Evolutionary conservation across 352 stramenopile species (phyloP).

Genomic region (Pythium catenulatum): DNA sequence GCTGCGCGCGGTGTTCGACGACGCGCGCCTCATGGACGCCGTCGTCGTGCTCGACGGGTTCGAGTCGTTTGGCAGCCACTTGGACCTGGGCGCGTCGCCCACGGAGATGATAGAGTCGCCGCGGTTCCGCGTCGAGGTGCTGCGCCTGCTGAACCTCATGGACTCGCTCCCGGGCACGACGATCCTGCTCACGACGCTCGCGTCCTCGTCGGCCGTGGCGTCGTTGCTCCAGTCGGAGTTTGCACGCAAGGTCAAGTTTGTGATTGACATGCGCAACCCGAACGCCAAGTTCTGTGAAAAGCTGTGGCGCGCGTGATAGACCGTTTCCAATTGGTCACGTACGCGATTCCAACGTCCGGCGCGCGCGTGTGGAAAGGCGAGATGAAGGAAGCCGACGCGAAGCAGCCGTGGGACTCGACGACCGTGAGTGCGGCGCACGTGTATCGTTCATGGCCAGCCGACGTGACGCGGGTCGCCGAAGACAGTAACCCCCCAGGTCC

Average conservation of each 20-base stretch:
- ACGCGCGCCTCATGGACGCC: conserved; percentile 91
- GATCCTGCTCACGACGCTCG: conserved; percentile 86
- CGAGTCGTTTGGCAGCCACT: conserved; percentile 89
- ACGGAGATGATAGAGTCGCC: conserved; percentile 83
- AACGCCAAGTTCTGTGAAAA: conserved; percentile 84
- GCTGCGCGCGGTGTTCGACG: conserved; percentile 89
- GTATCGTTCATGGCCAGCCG: no score
- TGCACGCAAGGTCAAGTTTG: conserved; percentile 87
- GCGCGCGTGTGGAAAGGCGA: conserved; percentile 92
- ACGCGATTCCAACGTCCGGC: conserved; percentile 89
- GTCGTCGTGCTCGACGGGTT: conserved; percentile 93
- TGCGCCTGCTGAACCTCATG: conserved; percentile 88
- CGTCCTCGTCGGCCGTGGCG: conserved; percentile 68
- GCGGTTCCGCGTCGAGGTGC: conserved; percentile 84
- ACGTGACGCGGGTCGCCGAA: no score
- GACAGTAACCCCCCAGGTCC: no score
- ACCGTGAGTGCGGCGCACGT: no score
- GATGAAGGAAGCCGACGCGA: conserved; percentile 93
- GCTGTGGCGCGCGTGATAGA: conserved; percentile 91
- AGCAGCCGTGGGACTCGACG: conserved; percentile 88
- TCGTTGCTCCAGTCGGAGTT: conserved; percentile 84
- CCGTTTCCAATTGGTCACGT: conserved; percentile 93
- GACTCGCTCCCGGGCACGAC: conserved; percentile 88
- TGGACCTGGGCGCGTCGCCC: conserved; percentile 70
- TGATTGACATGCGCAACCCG: conserved; percentile 91